phyloP scores from a whole-genome alignment of 2,329 filamentous ascomycete species.

The Phaeoacremonium minimum region DNA sequence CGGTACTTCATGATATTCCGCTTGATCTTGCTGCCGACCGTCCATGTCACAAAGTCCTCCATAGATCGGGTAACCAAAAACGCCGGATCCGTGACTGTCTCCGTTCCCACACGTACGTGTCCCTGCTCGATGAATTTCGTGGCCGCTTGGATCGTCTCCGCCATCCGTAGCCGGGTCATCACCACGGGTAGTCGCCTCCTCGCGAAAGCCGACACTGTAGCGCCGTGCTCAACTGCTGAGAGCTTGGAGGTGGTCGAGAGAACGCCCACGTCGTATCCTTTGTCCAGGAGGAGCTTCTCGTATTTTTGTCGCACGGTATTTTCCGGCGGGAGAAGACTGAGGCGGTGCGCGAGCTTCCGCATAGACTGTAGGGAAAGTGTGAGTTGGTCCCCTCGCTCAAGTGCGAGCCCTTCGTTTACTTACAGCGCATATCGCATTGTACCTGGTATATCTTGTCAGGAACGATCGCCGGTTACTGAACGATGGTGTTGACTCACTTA shows the following conservation, averaged over 20 bases:
- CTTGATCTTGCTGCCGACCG: slow-evolving; percentile 95
- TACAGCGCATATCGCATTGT: slow-evolving; percentile 65
- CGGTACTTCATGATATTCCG: slow-evolving; percentile 91
- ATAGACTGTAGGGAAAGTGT: slow-evolving; percentile 55
- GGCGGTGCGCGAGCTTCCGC: slow-evolving; percentile 82
- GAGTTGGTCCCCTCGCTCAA: background rate
- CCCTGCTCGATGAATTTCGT: slow-evolving; percentile 91
- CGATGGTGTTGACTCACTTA: too few species aligned
- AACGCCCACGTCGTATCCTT: slow-evolving; percentile 90
- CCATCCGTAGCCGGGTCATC: slow-evolving; percentile 87
- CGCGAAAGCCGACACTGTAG: slow-evolving; percentile 87
- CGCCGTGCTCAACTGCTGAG: slow-evolving; percentile 79
- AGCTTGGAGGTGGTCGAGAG: slow-evolving; percentile 72
- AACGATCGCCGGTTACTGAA: too few species aligned
- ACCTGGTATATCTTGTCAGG: too few species aligned
- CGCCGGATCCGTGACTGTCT: slow-evolving; percentile 84
- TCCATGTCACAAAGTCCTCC: slow-evolving; percentile 97
- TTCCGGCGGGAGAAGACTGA: slow-evolving; percentile 76
- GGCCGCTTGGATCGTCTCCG: slow-evolving; percentile 80
- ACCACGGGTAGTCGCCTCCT: slow-evolving; percentile 80
- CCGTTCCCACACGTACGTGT: slow-evolving; percentile 85
- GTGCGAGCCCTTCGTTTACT: slow-evolving; percentile 17
- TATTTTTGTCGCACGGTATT: slow-evolving; percentile 77
- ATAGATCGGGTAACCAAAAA: slow-evolving; percentile 84
- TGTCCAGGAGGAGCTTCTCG: slow-evolving; percentile 83